Conservation (phyloP, 345 rosid genomes). For the Fremontodendron californicum region DNA sequence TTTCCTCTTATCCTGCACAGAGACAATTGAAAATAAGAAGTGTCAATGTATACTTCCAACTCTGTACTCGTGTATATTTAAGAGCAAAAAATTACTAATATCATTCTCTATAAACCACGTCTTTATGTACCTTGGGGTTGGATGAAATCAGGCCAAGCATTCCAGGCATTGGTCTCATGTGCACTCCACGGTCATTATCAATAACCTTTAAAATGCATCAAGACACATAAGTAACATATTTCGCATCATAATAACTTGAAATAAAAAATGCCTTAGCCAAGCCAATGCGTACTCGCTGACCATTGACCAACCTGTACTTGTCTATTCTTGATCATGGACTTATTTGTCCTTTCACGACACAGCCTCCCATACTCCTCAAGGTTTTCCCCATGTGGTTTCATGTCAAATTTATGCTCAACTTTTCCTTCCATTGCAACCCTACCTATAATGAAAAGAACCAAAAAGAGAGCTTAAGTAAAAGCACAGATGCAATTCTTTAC, state of each 20-base stretch:
- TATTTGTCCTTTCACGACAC: slow-evolving; percentile 89
- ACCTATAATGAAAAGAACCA: slow-evolving; percentile 35
- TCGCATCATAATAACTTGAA: slow-evolving; percentile 7
- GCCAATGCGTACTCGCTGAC: slow-evolving; percentile 6
- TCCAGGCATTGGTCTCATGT: slow-evolving; percentile 97
- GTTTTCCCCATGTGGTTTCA: slow-evolving; percentile 73
- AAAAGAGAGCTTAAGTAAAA: background rate
- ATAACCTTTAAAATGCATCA: slow-evolving; percentile 51
- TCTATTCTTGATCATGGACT: slow-evolving; percentile 73
- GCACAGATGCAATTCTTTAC: background rate
- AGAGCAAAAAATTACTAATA: background rate
- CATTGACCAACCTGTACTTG: slow-evolving; percentile 62
- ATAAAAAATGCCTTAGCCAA: slow-evolving; percentile 7
- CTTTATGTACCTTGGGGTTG: slow-evolving; percentile 47
- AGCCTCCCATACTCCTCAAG: slow-evolving; percentile 83
- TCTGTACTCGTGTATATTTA: background rate
- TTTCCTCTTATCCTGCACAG: slow-evolving; percentile 80
- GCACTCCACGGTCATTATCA: slow-evolving; percentile 79
- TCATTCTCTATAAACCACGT: background rate
- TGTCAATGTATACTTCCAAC: background rate
- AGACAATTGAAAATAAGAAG: slow-evolving; percentile 8
- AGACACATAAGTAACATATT: background rate
- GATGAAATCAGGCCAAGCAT: slow-evolving; percentile 63
- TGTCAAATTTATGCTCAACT: slow-evolving; percentile 84
- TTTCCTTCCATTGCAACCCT: slow-evolving; percentile 62